Base-by-base conservation (phyloP, 2,329 filamentous ascomycete species). In the Neodidymelliopsis sp. region DNA sequence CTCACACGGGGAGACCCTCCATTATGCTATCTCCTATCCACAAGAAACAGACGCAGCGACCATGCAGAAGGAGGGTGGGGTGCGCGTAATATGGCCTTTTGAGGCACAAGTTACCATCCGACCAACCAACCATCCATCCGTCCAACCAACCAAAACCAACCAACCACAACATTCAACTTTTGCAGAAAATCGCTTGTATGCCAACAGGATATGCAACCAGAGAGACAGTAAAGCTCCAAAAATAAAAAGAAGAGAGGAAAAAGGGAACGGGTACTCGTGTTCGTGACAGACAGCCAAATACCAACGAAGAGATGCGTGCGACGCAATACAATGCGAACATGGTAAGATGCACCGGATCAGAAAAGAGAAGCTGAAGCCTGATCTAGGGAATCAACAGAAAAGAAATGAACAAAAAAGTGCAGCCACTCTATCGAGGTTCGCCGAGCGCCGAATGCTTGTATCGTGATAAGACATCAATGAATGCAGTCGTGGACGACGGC, bases 361-460 rank as follows among this genome's bases (percentile, higher is more conserved):
- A 51, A 49, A 53, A 61, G 34, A 44, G 65, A 67, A 65, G 61
- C 64, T 56, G 50, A 57, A 53, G 56, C 58, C 52, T 50, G 44
- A 62, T 59, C 48, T 49, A 59, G 47, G 43, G 43, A 53, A 48
- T 43, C 39, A 49, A 62, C 49, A 47, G 36, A 49, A 47, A 62
- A 53, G 54, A 58, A 59, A 63, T 36, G 18, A 40, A 49, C 52
- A 43, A 46, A 42, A 13, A 40, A 45, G 16, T 22, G 40, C 30
- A 50, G 35, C 47, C 46, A 54, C 34, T 51, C 42, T 51, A 53
- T 59, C 58, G 59, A 65, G 53, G 52, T 60, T 61, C 59, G 57
- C 56, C 57, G 46, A 59, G 60, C 65, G 57, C 56, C 49, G 16
- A 44, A 58, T 56, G 57, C 57, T 61, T 53, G 53, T 63, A 65